Base-by-base conservation (phyloP, 306 rosid genomes). In the Cotoneaster glaucophyllus region DNA sequence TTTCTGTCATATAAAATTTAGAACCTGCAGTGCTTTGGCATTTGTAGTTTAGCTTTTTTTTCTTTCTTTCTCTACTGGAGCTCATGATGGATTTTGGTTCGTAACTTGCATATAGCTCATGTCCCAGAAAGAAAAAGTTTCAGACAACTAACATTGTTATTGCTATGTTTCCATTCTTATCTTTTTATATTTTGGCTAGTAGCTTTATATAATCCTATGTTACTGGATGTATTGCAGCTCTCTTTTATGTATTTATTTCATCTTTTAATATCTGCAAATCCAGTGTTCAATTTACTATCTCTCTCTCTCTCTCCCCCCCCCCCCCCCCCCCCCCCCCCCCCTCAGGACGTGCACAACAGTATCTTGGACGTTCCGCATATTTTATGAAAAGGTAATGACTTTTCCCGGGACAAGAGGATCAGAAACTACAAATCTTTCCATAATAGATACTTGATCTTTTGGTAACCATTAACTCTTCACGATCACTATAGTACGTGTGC, bases 271-370 rank as follows among this genome's bases (percentile, higher is more conserved):
- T 62, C 10, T 69, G 13, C 53, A 56, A 19, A 80, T 67, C 19
- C 63, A 19, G 66, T 73, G 61, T 79, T 72, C 71, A 63, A 54
- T 34, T 54, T 71, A 74, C 48, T 32, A 11, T 48, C 50, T 66
- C 71, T 81, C 66, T 65, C 44, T 85, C 50, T 80, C 70, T 34
- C 39, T 34, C 37, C 6, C 39, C 5, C 34, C 5, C 34, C 79
- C 65, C 62, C 44, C 83, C 50, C 78, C 70, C 4, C 34, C 4
- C 34, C 4, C 34, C 4, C 32, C 0, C 32, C 81, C 79, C 79
- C 68, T 54, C 88, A 91, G 97, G 90, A 92, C 97, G 12, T 92
- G 97, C 77, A 92, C 97, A 31, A 92, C 97, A 56, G 97, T 92
- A 77, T 92, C 97, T 48, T 92, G 96, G 97, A 92, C 97, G 1